phyloP scores from a whole-genome alignment of 129 eudicot species.

The Chrysanthemum makinoi region DNA sequence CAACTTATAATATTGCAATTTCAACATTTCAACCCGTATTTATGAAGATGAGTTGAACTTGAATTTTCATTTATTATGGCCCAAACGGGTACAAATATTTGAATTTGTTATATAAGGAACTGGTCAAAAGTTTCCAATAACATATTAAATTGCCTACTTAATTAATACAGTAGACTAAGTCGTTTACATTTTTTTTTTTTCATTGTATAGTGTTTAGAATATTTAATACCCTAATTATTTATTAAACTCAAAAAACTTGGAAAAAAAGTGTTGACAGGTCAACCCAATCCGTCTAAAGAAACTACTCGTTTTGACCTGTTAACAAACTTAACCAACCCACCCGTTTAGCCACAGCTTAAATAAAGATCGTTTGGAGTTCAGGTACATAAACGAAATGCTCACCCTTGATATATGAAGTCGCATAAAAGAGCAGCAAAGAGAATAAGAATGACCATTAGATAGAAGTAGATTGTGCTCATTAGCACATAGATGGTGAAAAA shows the following conservation, averaged over 20 bases:
- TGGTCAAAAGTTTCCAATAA: background rate
- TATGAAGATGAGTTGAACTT: background rate
- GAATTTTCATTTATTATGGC: background rate
- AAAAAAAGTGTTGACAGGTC: background rate
- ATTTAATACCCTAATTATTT: background rate
- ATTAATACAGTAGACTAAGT: no score
- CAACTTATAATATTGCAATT: background rate
- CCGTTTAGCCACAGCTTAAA: background rate
- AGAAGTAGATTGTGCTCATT: slow-evolving; percentile 79
- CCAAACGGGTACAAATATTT: background rate
- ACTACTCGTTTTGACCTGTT: background rate
- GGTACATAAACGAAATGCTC: slow-evolving; percentile 24
- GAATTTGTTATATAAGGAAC: no score
- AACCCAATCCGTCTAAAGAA: background rate
- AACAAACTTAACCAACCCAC: background rate
- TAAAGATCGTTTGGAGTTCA: background rate
- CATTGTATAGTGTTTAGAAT: no score
- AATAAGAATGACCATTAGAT: slow-evolving; percentile 66
- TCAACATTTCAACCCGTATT: background rate
- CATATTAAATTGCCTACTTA: background rate
- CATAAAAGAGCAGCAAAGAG: slow-evolving; percentile 66
- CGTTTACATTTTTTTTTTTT: no score
- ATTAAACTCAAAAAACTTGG: background rate
- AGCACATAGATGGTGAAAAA: slow-evolving; percentile 58
- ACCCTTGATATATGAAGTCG: slow-evolving; percentile 84